Evolutionary conservation across 371 early-diverging fungal species (phyloP).

Genomic region (Nematocida major): DNA sequence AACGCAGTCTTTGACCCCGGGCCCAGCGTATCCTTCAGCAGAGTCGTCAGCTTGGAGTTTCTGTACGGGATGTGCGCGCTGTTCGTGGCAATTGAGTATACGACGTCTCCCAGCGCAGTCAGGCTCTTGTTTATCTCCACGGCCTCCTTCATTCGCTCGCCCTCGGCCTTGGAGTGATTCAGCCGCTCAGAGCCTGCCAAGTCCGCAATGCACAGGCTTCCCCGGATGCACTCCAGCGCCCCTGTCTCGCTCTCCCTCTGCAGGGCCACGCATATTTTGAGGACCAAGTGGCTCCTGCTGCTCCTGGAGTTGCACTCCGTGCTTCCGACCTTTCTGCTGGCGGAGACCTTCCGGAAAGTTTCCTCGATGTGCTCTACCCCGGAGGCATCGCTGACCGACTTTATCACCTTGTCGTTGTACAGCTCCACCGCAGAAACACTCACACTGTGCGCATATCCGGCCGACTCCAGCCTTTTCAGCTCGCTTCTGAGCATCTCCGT

Average conservation of each 20-base stretch:
- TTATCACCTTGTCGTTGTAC: slow-evolving; percentile 81
- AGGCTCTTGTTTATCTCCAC: slow-evolving; percentile 91
- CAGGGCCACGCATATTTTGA: slow-evolving; percentile 66
- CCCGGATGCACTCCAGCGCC: slow-evolving; percentile 67
- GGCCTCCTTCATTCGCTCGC: slow-evolving; percentile 81
- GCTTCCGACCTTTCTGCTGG: slow-evolving; percentile 76
- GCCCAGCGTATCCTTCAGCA: slow-evolving; percentile 75
- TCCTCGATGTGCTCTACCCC: slow-evolving; percentile 70
- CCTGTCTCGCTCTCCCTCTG: slow-evolving; percentile 69
- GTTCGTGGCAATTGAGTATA: slow-evolving; percentile 71
- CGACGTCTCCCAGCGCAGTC: slow-evolving; percentile 81
- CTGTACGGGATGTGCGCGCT: slow-evolving; percentile 84
- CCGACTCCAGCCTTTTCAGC: slow-evolving; percentile 69
- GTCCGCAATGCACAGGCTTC: slow-evolving; percentile 84
- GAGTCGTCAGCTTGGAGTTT: slow-evolving; percentile 85
- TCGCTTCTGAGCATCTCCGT: slow-evolving; percentile 75
- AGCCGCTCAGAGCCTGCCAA: slow-evolving; percentile 97
- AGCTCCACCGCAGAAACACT: slow-evolving; percentile 81
- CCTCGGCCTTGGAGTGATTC: slow-evolving; percentile 74
- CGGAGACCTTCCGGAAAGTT: slow-evolving; percentile 70
- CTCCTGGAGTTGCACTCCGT: slow-evolving; percentile 86
- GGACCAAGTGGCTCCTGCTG: slow-evolving; percentile 80
- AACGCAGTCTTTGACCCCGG: slow-evolving; percentile 90
- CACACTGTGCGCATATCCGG: slow-evolving; percentile 78
- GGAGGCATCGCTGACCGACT: slow-evolving; percentile 68